Percentiles rank a stretch among this genome's conserved stretches.
phyloP scores from a whole-genome alignment of 208 protist genomes.

The Trypanosoma caninum region DNA sequence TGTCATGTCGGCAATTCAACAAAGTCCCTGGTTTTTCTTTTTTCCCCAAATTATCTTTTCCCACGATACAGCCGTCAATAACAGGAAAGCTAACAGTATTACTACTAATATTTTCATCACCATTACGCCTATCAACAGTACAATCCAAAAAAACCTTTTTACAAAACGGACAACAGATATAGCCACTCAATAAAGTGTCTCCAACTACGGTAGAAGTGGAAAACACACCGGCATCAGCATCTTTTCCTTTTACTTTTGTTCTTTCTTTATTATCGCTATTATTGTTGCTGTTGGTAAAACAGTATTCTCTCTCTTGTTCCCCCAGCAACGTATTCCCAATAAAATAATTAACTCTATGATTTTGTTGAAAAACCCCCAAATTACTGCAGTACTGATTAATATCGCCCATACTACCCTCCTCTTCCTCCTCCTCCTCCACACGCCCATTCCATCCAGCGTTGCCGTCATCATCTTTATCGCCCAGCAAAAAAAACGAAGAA shows the following conservation, averaged over 20 bases:
- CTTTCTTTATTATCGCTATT: too few species aligned
- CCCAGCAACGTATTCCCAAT: background rate
- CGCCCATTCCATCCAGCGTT: background rate
- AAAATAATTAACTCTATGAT: slow-evolving; percentile 19
- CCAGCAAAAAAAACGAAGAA: too few species aligned
- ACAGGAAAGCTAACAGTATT: too few species aligned
- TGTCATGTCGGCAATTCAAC: too few species aligned
- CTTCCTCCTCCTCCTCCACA: background rate
- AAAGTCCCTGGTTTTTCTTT: too few species aligned
- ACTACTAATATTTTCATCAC: background rate
- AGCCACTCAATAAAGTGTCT: too few species aligned
- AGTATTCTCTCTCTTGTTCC: background rate
- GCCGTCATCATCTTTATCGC: background rate
- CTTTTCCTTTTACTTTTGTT: too few species aligned
- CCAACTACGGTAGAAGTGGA: background rate
- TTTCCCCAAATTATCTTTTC: too few species aligned
- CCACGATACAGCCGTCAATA: too few species aligned
- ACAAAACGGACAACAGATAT: too few species aligned
- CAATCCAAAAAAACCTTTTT: too few species aligned
- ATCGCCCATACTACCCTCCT: background rate
- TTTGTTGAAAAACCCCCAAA: slow-evolving; percentile 1
- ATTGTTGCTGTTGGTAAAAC: background rate
- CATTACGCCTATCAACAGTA: background rate
- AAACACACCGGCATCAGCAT: too few species aligned
- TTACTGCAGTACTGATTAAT: slow-evolving; percentile 17